phyloP scores from a whole-genome alignment of 116 monocot species.

The Posidonia oceanica region DNA sequence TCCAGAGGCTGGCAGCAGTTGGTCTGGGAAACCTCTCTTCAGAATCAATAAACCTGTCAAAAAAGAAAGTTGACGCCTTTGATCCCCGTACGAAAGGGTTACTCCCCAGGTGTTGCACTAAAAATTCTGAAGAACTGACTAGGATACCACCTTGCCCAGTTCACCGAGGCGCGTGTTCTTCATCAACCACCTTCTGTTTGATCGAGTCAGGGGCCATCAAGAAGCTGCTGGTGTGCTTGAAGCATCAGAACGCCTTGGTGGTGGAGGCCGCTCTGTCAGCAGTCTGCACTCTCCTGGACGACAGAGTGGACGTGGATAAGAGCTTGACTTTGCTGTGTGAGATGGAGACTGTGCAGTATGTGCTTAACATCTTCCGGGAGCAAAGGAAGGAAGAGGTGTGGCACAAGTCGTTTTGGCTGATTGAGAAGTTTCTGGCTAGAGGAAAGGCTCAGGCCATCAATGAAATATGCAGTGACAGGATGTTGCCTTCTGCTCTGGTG shows the following conservation, averaged over 20 bases:
- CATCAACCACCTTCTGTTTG: constrained; percentile 36
- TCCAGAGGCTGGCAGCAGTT: constrained; percentile 40
- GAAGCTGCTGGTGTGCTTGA: constrained; percentile 39
- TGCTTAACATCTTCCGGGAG: constrained; percentile 25
- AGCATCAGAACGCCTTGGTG: constrained; percentile 28
- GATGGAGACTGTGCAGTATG: constrained; percentile 13
- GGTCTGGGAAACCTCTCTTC: constrained; percentile 49
- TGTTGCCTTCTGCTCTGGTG: constrained; percentile 26
- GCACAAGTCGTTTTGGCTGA: constrained; percentile 40
- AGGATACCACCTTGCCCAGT: constrained; percentile 29
- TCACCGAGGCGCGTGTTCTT: constrained; percentile 38
- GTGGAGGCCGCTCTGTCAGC: constrained; percentile 52
- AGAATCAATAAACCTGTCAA: constrained; percentile 36
- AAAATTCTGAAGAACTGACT: constrained; percentile 5
- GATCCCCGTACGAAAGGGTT: constrained; percentile 3
- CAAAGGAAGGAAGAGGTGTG: constrained; percentile 24
- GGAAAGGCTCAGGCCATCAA: constrained; percentile 13
- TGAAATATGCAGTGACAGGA: constrained; percentile 26
- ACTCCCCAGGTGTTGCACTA: constrained; percentile 13
- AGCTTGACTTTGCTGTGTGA: constrained; percentile 20
- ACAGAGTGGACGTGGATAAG: constrained; percentile 39
- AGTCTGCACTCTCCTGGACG: constrained; percentile 48
- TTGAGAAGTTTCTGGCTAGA: constrained; percentile 41
- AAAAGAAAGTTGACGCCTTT: not conserved
- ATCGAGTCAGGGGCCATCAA: constrained; percentile 33